Evolutionary conservation across 2,329 filamentous ascomycete genomes (phyloP).

Genomic region (Ceratocystiopsis brevicomis): DNA sequence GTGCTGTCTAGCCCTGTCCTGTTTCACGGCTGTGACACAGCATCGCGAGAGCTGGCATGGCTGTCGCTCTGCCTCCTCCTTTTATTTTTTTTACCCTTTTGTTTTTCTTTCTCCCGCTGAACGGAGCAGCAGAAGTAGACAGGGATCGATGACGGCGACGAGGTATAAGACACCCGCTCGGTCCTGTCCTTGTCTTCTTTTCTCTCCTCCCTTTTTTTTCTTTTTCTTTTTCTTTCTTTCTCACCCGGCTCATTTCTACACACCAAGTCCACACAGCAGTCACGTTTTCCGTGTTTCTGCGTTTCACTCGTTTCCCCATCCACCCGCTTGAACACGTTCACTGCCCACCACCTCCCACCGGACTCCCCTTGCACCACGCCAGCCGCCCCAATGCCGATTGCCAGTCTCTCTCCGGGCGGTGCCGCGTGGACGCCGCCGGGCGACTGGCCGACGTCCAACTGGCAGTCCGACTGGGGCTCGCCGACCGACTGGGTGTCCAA

Average conservation of each 20-base stretch:
- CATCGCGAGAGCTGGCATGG: background rate
- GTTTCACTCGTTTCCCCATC: background rate
- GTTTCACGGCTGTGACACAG: conserved; percentile 1
- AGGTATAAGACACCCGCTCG: too few relatives aligned
- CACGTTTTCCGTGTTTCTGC: background rate
- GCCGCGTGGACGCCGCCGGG: too few relatives aligned
- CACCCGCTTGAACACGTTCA: background rate
- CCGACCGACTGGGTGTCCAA: background rate
- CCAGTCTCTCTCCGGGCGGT: too few relatives aligned
- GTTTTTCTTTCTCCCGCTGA: background rate
- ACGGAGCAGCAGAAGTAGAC: background rate
- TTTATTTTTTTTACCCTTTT: background rate
- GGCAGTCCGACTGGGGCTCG: background rate
- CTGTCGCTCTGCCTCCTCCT: background rate
- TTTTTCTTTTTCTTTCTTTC: background rate
- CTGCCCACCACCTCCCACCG: background rate
- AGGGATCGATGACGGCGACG: too few relatives aligned
- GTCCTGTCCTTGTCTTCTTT: too few relatives aligned
- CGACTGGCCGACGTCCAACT: too few relatives aligned
- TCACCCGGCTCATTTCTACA: background rate
- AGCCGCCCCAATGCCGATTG: too few relatives aligned
- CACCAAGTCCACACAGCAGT: too few relatives aligned
- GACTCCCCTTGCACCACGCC: background rate
- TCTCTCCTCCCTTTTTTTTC: background rate
- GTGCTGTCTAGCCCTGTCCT: conserved; percentile 1